Base-by-base conservation (phyloP, 2,329 filamentous ascomycete genomes). In the Aulographum hederae region DNA sequence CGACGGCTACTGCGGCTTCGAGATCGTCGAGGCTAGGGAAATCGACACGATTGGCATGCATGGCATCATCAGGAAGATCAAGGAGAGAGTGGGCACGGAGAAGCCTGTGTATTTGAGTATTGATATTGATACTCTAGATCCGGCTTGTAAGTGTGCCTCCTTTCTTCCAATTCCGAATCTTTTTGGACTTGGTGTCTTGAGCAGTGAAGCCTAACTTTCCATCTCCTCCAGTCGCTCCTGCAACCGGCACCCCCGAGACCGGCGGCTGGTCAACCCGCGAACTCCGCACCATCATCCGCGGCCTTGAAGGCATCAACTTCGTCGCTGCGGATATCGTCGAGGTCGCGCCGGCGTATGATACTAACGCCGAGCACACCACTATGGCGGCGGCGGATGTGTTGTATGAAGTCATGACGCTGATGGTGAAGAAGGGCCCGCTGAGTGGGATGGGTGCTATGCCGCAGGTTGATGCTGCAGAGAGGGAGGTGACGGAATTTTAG, bases 41-140 rank as follows among this genome's bases (percentile, higher is more conserved):
- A 75, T 78, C 36, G 73, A 78, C 46, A 72, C 63, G 5, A 74
- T 77, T 37, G 73, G 73, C 18, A 69, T 66, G 18, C 66, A 70
- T 0, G 80, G 80, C 4, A 85, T 91, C 47, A 77, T 86, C 49
- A 69, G 77, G 53, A 74, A 69, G 49, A 89, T 91, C 46, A 57
- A 69, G 27, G 72, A 80, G 3, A 64, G 79, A 16, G 78, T 91
- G 13, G 79, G 78, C 6, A 76, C 73, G 15, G 63, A 65, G 33
- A 73, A 72, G 37, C 80, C 80, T 0, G 78, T 89, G 0, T 91
- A 91, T 47, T 56, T 91, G 19, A 79, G 71, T 5, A 74, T 91
- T 29, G 84, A 93, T 46, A 92, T 92, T 43, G 82, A 92, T 46
- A 84, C 80, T 1, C 61, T 92, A 3, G 82, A 92, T 48, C 82